Evolutionary conservation across 164 flowering plant genomes (phyloP).

Genomic region (Litsea cubeba): DNA sequence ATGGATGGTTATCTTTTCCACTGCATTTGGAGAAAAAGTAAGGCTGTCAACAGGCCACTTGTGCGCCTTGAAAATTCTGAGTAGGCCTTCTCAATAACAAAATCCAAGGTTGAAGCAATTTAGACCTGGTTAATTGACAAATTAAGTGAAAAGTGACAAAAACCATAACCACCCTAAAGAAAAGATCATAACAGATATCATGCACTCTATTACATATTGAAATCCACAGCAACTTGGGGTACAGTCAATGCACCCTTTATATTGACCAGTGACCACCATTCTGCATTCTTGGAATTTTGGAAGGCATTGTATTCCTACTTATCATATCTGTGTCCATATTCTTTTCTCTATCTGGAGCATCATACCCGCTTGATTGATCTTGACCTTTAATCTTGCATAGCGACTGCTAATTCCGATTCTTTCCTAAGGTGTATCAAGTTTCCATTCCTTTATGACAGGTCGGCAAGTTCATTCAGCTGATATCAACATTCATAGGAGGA

Average conservation of each 20-base stretch:
- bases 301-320: no score
- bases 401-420: not conserved
- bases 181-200: no score
- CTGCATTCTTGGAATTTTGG: no score
- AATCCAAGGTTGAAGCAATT: no score
- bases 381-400: not conserved
- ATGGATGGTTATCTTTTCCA: not conserved
- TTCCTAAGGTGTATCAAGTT: not conserved
- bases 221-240: not conserved
- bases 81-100: not conserved
- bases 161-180: no score
- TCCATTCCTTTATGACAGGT: constrained; percentile 23
- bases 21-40: no score
- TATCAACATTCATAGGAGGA: constrained; percentile 44
- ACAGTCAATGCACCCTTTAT: not conserved
- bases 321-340: no score
- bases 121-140: no score
- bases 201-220: not conserved
- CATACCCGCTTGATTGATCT: not conserved
- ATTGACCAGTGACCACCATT: no score
- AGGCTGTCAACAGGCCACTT: no score
- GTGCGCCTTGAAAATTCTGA: not conserved
- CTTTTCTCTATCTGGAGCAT: no score
- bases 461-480: constrained; percentile 41
- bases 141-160: no score